Evolutionary conservation across 2,329 filamentous ascomycete genomes (phyloP), one percentile per base, ranked within the genome.

Genomic region (Epichloe elymi): DNA sequence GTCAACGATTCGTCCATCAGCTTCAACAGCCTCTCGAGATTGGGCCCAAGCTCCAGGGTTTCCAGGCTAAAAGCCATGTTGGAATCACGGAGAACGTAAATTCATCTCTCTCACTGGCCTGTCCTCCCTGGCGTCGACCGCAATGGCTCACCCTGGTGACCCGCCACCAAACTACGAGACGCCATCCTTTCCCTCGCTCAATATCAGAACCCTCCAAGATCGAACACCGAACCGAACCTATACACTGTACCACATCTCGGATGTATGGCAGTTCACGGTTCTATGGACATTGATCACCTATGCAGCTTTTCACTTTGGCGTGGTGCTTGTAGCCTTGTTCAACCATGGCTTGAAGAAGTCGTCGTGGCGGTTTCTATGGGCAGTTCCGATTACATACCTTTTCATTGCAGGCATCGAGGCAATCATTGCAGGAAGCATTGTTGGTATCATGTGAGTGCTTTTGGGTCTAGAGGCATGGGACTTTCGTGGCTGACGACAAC

Each of bases 211-310:
- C 23, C 72, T 82, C 12, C 66, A 70, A 56, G 67, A 72, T 53
- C 57, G 61, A 46, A 68, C 63, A 37, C 37, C 66, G 53, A 70
- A 76, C 43, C 68, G 66, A 55, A 56, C 54, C 47, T 75, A 76
- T 53, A 77, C 79, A 38, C 81, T 95, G 58, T 91, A 87, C 71
- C 76, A 85, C 61, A 74, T 87, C 3, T 65, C 68, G 53, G 88
- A 95, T 62, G 86, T 94, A 51, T 91, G 88, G 83, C 83, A 85
- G 56, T 95, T 93, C 66, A 95, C 88, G 1, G 69, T 93, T 15
- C 78, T 83, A 63, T 96, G 89, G 89, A 95, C 88, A 0, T 68
- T 94, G 38, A 80, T 95, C 33, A 79, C 88, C 57, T 91, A 86
- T 59, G 81, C 78, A 36, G 74, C 80, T 19, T 86, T 90, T 55